Evolutionary conservation across 495 filamentous ascomycete genomes (phyloP).

Genomic region (Trichoderma parareesei): DNA sequence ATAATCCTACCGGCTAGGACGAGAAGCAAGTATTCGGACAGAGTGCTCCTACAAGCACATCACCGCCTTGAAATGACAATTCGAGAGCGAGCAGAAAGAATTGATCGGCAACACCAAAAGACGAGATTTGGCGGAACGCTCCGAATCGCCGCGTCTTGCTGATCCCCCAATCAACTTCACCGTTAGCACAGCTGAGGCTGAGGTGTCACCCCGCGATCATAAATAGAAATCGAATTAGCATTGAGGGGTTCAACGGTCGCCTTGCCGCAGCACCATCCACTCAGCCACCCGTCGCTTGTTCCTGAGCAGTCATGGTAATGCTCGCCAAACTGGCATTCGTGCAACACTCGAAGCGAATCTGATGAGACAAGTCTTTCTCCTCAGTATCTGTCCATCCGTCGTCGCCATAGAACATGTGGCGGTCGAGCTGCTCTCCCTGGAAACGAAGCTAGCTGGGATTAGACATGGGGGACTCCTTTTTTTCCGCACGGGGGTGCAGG

Average conservation of each 20-base stretch:
- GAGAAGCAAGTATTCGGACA: not conserved
- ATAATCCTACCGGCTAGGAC: not conserved
- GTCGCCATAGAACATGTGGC: not conserved
- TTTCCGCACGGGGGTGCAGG: slow-evolving; percentile 6
- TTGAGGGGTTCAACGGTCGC: not conserved
- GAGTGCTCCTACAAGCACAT: not conserved
- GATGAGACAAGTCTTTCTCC: not conserved
- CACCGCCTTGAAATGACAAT: not conserved
- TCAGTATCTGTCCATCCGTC: not conserved
- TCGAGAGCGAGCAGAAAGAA: not conserved
- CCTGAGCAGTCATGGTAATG: not conserved
- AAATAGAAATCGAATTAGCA: not conserved
- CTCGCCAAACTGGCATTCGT: not conserved
- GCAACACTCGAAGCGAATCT: not conserved
- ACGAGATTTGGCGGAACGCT: slow-evolving; percentile 5
- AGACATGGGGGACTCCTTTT: not conserved
- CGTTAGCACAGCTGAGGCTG: not conserved
- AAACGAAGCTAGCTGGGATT: not conserved
- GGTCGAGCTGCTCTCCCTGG: not conserved
- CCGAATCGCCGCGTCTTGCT: slow-evolving; percentile 10
- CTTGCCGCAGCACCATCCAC: not conserved
- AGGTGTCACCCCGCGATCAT: not conserved
- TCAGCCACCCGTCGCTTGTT: not conserved
- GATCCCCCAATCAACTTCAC: not conserved
- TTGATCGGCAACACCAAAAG: not conserved